Conservation (phyloP, 805 yeast genomes). For the Pichia cabralensis region DNA sequence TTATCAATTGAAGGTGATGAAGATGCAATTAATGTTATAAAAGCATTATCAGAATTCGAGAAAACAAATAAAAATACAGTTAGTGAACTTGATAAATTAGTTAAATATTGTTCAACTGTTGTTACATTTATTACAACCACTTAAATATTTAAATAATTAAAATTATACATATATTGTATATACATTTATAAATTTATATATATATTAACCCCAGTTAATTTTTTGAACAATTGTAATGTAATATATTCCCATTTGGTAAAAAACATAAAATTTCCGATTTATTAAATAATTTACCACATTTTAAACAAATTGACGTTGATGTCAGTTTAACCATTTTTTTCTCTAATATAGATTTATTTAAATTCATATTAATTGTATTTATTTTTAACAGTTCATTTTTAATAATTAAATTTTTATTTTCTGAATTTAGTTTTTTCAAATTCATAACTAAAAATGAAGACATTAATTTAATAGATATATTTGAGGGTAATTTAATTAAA, state of each 20-base stretch:
- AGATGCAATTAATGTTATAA: slow-evolving; percentile 22
- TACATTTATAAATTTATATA: not conserved
- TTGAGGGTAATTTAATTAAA: slow-evolving; percentile 41
- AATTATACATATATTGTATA: no score
- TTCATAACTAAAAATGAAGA: slow-evolving; percentile 35
- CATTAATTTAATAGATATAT: slow-evolving; percentile 35
- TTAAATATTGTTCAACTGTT: slow-evolving; percentile 77
- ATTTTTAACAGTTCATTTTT: slow-evolving; percentile 43
- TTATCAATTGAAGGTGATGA: slow-evolving; percentile 16
- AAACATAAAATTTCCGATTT: slow-evolving; percentile 35
- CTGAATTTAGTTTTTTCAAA: slow-evolving; percentile 31
- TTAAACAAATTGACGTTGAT: slow-evolving; percentile 43
- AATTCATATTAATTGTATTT: slow-evolving; percentile 36
- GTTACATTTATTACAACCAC: slow-evolving; percentile 45
- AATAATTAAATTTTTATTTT: slow-evolving; percentile 31
- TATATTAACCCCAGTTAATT: not conserved
- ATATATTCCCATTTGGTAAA: slow-evolving; percentile 33
- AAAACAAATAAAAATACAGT: slow-evolving; percentile 30
- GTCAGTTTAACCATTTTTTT: slow-evolving; percentile 29
- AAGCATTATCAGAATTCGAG: slow-evolving; percentile 41
- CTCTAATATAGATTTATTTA: slow-evolving; percentile 28
- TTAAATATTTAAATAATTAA: no score
- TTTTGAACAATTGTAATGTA: slow-evolving; percentile 46
- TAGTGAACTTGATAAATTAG: slow-evolving; percentile 50
- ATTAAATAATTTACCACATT: slow-evolving; percentile 48